These are phyloP conservation scores for Globisporangium nodosum DNA, from an alignment of 352 stramenopile species.

Conservation along the genomic window DNA sequence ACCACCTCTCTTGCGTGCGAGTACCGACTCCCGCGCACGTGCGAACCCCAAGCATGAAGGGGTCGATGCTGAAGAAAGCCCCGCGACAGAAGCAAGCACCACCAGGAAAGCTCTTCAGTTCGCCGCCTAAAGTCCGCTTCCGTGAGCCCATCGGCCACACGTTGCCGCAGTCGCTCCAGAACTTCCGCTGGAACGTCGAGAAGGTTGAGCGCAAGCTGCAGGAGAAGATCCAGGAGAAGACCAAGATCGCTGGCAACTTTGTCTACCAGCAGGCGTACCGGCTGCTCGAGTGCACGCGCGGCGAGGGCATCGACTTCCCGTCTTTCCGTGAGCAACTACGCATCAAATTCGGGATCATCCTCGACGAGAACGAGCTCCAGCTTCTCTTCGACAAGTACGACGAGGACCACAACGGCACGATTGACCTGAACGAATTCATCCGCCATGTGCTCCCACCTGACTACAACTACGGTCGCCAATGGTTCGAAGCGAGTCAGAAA, in stretches of 20 bases:
- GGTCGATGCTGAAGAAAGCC: constrained; percentile 31
- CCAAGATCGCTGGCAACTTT: constrained; percentile 78
- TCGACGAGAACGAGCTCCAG: constrained; percentile 64
- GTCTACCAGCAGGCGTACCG: constrained; percentile 85
- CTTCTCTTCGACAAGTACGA: constrained; percentile 85
- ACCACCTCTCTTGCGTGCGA: background rate
- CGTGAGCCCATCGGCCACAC: constrained; percentile 53
- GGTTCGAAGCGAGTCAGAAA: constrained; percentile 73
- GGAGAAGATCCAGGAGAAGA: constrained; percentile 85
- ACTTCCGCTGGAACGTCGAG: constrained; percentile 72
- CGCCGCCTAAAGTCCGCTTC: constrained; percentile 53
- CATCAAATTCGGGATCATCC: constrained; percentile 75
- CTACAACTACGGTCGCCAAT: constrained; percentile 69
- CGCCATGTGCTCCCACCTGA: constrained; percentile 64
- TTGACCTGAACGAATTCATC: constrained; percentile 84
- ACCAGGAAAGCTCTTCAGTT: constrained; percentile 26
- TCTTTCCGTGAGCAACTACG: constrained; percentile 72
- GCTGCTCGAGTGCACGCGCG: constrained; percentile 64
- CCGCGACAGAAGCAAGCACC: constrained; percentile 5
- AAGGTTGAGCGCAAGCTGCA: constrained; percentile 81
- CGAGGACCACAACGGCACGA: constrained; percentile 69
- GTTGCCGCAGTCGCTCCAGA: constrained; percentile 55
- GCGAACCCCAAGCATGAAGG: constrained; percentile 22
- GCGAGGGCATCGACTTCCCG: constrained; percentile 69
- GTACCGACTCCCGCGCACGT: background rate